Conservation (phyloP, 1,139 yeast species). For the Hemisphaericaspora xylanilytica region DNA sequence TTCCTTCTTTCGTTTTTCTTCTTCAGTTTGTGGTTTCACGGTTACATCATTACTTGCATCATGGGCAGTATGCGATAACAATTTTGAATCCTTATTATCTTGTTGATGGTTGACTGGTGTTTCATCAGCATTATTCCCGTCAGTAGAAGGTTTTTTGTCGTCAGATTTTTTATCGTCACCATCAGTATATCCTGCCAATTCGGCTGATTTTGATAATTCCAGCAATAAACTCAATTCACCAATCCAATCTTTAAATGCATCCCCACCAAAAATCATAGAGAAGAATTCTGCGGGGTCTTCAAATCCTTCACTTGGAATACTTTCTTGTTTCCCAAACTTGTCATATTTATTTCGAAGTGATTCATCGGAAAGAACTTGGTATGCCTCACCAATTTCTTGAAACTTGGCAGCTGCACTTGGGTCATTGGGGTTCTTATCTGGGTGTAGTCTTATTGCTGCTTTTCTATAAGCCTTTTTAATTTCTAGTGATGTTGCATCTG, state of each 20-base stretch:
- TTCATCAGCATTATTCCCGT: conserved; percentile 3
- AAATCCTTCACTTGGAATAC: conserved; percentile 78
- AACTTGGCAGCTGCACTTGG: conserved; percentile 72
- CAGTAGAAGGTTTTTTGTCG: too few species aligned
- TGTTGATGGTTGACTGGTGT: conserved; percentile 1
- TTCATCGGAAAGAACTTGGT: conserved; percentile 78
- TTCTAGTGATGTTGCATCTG: conserved; percentile 75
- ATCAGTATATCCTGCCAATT: conserved; percentile 43
- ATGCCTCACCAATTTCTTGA: conserved; percentile 75
- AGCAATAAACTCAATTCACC: conserved; percentile 67
- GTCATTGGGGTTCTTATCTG: conserved; percentile 91
- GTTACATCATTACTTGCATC: conserved; percentile 21
- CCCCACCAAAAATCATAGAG: conserved; percentile 76
- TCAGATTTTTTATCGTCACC: conserved; percentile 20
- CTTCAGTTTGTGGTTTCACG: conserved; percentile 41
- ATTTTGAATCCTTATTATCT: conserved; percentile 3
- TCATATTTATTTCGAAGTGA: conserved; percentile 75
- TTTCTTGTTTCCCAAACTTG: conserved; percentile 80
- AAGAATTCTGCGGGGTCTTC: conserved; percentile 86
- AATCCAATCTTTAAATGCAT: conserved; percentile 80
- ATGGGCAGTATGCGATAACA: conserved; percentile 13
- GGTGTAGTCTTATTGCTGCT: conserved; percentile 86
- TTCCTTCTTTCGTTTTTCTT: conserved; percentile 54
- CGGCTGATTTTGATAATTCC: conserved; percentile 59
- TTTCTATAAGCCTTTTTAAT: conserved; percentile 93